Evolutionary conservation across 1,139 yeast species (phyloP), one percentile per base, ranked within the genome.

Genomic region (Yamadazyma atmosphaerica): DNA sequence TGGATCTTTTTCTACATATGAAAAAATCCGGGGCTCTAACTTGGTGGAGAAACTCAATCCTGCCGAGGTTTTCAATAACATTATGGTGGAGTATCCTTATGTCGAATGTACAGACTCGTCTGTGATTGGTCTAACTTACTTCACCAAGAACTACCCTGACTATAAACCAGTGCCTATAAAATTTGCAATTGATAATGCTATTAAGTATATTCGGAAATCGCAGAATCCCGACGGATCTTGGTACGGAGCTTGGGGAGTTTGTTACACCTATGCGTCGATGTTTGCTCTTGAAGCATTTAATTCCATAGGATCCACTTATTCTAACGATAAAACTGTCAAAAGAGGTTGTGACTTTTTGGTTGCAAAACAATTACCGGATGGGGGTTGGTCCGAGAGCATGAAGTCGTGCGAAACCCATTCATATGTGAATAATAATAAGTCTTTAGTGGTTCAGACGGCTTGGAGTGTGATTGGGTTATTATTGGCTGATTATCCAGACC

Each of bases 201-300:
- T 87, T 12, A 63, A 74, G 3, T 94, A 83, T 53, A 87, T 94
- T 34, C 76, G 77, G 37, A 60, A 68, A 4, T 76, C 77, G 2
- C 98, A 94, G 60, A 68, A 73, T 33, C 55, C 58, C 0, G 96
- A 92, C 58, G 99, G 99, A 0, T 83, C 96, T 8, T 94, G 98
- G 98, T 94, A 90, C 58, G 99, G 99, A 1, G 83, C 90, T 32
- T 94, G 99, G 99, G 99, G 98, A 32, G 84, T 94, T 9, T 94
- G 99, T 56, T 89, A 77, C 57, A 87, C 97, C 0, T 94, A 94
- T 62, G 98, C 98, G 0, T 86, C 92, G 1, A 94, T 94, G 98
- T 94, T 94, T 76, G 98, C 99, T 0, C 64, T 92, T 23, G 99
- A 94, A 53, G 98, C 98, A 0, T 70, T 92, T 37, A 68, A 79